These are phyloP conservation scores for Datisca glomerata DNA, from an alignment of 306 rosid species.

Conservation along the genomic window DNA sequence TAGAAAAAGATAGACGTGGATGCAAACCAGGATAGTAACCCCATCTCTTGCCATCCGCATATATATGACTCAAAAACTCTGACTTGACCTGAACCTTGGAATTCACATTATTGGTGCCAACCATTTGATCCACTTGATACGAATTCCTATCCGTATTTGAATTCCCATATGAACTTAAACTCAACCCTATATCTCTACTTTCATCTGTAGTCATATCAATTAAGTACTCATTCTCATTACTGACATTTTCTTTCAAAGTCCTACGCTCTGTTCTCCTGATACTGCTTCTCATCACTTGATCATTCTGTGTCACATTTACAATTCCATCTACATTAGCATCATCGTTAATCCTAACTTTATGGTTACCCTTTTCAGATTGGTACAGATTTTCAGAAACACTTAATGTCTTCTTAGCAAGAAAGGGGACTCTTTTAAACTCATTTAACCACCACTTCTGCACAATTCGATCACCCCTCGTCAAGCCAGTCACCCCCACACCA, in stretches of 20 bases:
- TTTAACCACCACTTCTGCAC: slow-evolving; percentile 52
- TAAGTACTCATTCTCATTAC: neutral
- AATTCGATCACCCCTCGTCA: slow-evolving; percentile 50
- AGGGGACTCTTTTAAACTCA: slow-evolving; percentile 44
- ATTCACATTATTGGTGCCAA: slow-evolving; percentile 5
- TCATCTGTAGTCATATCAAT: slow-evolving; percentile 5
- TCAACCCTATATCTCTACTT: slow-evolving; percentile 1
- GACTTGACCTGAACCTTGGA: slow-evolving; percentile 4
- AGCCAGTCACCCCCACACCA: slow-evolving; percentile 22
- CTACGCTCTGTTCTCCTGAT: slow-evolving; percentile 21
- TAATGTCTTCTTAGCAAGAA: slow-evolving; percentile 28
- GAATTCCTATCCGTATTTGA: slow-evolving; percentile 9
- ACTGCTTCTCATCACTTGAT: slow-evolving; percentile 7
- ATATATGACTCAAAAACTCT: slow-evolving; percentile 34
- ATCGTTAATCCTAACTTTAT: slow-evolving; percentile 1
- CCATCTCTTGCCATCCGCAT: slow-evolving; percentile 83
- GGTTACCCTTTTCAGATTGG: slow-evolving; percentile 6
- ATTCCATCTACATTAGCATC: slow-evolving; percentile 1
- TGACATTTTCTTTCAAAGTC: slow-evolving; percentile 18
- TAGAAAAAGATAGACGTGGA: slow-evolving; percentile 34
- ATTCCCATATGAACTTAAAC: slow-evolving; percentile 3
- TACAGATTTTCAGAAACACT: slow-evolving; percentile 10
- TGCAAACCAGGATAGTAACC: slow-evolving; percentile 77
- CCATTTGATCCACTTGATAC: neutral
- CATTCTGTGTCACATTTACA: neutral